Base-by-base conservation (phyloP, 1,284 basidiomycete genomes). In the Inonotus hispidus region DNA sequence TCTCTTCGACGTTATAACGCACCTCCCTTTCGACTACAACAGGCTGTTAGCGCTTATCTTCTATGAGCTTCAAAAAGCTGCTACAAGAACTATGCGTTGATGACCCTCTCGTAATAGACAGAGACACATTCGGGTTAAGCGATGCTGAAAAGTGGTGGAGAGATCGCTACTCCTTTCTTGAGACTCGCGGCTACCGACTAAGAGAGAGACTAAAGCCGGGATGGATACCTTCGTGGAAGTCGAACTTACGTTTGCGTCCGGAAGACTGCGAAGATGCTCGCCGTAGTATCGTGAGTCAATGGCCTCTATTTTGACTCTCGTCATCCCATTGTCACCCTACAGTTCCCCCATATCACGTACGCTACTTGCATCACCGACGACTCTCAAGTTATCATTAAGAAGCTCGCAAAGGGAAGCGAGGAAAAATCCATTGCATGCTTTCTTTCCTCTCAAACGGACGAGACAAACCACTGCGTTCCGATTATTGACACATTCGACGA, bases 191-290 rank as follows among this genome's bases (percentile, higher is more conserved):
- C 3, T 69, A 69, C 56, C 21, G 45, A 11, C 61, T 68, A 5
- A 60, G 68, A 3, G 66, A 64, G 23, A 54, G 68, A 23, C 66
- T 64, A 60, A 53, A 53, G 19, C 66, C 66, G 0, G 63, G 49
- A 8, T 69, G 68, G 68, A 61, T 21, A 1, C 67, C 68, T 6
- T 67, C 68, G 3, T 69, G 68, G 68, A 49, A 59, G 0, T 47
- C 62, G 0, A 41, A 47, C n/a, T n/a, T n/a, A n/a, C n/a, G n/a
- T n/a, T n/a, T n/a, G n/a, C n/a, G n/a, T n/a, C n/a, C n/a, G n/a
- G n/a, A n/a, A n/a, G n/a, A n/a, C n/a, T n/a, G n/a, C n/a, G 1
- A 52, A 61, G 41, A 62, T 60, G 0, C 38, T 19, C 13, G 39
- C 50, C 8, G 14, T 52, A 8, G 5, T 29, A 25, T 19, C 32